Conservation (phyloP, 768 basidiomycete species). For the Hygrocybe coccinea region DNA sequence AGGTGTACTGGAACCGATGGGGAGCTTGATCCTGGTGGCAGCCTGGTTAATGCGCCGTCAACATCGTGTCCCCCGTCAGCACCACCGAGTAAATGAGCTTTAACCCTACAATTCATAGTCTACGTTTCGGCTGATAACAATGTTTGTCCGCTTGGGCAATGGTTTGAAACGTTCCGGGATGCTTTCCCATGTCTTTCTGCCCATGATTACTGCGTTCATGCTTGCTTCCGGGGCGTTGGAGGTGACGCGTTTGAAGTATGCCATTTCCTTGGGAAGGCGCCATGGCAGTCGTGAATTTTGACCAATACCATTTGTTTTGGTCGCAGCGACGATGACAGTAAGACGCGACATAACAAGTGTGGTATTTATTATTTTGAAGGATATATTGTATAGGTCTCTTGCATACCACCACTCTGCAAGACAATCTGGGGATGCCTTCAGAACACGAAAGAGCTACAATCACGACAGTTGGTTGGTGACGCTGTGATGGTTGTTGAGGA, state of each 20-base stretch:
- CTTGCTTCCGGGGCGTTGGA: constrained; percentile 49
- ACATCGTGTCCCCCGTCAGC: not conserved
- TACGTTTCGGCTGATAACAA: constrained; percentile 56
- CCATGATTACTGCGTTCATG: constrained; percentile 86
- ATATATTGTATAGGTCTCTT: too few relatives aligned
- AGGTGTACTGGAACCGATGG: constrained; percentile 26
- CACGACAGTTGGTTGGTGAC: not conserved
- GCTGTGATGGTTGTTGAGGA: not conserved
- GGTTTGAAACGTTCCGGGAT: constrained; percentile 85
- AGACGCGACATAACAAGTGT: constrained; percentile 70
- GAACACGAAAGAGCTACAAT: not conserved
- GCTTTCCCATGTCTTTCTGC: constrained; percentile 95
- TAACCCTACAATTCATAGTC: constrained; percentile 12
- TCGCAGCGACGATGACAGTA: constrained; percentile 93
- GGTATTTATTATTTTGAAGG: too few relatives aligned
- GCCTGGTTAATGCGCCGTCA: not conserved
- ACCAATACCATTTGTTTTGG: constrained; percentile 83
- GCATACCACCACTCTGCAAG: too few relatives aligned
- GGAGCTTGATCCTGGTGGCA: constrained; percentile 8
- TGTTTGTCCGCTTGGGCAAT: constrained; percentile 66
- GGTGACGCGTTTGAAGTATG: constrained; percentile 85
- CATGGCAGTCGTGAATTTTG: constrained; percentile 73
- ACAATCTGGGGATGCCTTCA: not conserved
- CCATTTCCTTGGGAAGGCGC: constrained; percentile 83
- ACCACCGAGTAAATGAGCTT: too few relatives aligned